These are phyloP conservation scores for Lindgomyces ingoldianus DNA, from an alignment of 495 filamentous ascomycete genomes.

Conservation along the genomic window DNA sequence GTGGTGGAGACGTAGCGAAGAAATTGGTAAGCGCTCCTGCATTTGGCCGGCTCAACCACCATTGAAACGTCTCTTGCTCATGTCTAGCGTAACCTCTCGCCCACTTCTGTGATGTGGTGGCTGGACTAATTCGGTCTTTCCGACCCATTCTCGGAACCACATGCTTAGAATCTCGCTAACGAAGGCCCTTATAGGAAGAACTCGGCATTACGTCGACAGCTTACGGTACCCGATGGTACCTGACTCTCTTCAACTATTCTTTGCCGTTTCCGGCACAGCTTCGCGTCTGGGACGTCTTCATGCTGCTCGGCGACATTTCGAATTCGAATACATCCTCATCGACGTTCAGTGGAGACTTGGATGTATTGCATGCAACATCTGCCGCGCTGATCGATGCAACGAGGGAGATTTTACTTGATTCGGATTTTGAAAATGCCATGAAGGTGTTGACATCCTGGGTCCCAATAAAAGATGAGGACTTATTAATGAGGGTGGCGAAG, in stretches of 20 bases:
- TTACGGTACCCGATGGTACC: conserved; percentile 95
- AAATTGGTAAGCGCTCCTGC: conserved; percentile 66
- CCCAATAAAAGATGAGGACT: conserved; percentile 90
- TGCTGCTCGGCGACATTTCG: conserved; percentile 81
- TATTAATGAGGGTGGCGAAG: conserved; percentile 91
- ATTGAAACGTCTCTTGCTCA: too few relatives aligned
- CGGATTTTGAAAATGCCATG: conserved; percentile 97
- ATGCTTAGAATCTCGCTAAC: conserved; percentile 18
- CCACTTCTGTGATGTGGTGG: conserved; percentile 3
- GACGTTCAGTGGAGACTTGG: conserved; percentile 60
- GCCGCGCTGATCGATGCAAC: conserved; percentile 92
- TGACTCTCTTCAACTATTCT: conserved; percentile 96
- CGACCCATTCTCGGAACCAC: conserved; percentile 4
- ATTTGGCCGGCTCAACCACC: background rate
- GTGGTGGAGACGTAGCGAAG: conserved; percentile 67
- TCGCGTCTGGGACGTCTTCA: conserved; percentile 98
- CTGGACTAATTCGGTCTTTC: conserved; percentile 5
- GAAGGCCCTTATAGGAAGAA: conserved; percentile 59
- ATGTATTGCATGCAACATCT: conserved; percentile 86
- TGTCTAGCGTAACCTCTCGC: background rate
- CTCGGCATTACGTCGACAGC: conserved; percentile 81
- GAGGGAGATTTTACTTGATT: conserved; percentile 85
- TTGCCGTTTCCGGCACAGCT: conserved; percentile 96
- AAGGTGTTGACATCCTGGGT: conserved; percentile 96
- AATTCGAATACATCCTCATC: conserved; percentile 33